These are phyloP conservation scores for Plantago ovata DNA, from an alignment of 257 asterid genomes.

Conservation along the genomic window DNA sequence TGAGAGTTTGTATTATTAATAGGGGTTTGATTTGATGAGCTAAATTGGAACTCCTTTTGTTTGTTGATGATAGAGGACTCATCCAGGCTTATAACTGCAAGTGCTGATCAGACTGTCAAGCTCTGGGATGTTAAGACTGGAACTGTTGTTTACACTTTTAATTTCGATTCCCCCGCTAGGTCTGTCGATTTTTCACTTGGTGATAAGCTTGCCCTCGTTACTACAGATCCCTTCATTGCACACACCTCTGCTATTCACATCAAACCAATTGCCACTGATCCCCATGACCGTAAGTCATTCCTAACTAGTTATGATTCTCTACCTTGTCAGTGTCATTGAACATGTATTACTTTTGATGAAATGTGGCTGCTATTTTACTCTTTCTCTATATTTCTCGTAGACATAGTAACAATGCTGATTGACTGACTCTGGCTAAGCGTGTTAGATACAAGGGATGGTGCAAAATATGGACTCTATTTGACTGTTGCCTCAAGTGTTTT, in stretches of 20 bases:
- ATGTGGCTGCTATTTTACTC: no score
- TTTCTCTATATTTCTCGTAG: no score
- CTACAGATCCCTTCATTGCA: conserved; percentile 90
- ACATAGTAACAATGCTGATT: no score
- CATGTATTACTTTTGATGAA: no score
- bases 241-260: conserved; percentile 76
- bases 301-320: no score
- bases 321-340: no score
- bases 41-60: neutral
- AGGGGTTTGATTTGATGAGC: no score
- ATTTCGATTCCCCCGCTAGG: conserved; percentile 75
- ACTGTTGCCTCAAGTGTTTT: no score
- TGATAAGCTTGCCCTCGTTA: conserved; percentile 73
- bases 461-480: neutral
- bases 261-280: conserved; percentile 57
- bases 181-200: conserved; percentile 80
- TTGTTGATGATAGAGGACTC: conserved; percentile 70
- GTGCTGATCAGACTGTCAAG: conserved; percentile 93
- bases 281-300: conserved; percentile 58
- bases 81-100: conserved; percentile 69
- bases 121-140: conserved; percentile 77
- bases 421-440: no score
- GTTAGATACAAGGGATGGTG: no score
- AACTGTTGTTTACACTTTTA: conserved; percentile 55
- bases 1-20: neutral